Evolutionary conservation across 768 basidiomycete genomes (phyloP).

Genomic region (Leccinellum albellum): DNA sequence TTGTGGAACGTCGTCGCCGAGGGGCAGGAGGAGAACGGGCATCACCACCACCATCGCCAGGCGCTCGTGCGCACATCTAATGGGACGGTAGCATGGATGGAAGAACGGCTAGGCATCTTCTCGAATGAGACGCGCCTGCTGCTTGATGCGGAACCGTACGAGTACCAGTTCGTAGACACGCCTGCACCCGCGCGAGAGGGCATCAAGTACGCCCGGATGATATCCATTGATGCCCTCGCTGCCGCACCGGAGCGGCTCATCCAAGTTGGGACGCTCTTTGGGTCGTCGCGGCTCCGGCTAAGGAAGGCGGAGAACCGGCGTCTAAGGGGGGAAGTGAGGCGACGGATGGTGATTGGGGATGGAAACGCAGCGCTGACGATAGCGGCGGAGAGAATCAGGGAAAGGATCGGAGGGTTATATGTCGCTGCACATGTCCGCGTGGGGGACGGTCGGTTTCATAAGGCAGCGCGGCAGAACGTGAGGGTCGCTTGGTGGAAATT

Average conservation of each 20-base stretch:
- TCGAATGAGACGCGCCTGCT: slow-evolving; percentile 43
- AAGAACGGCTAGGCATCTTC: slow-evolving; percentile 23
- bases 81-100: slow-evolving; percentile 36
- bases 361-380: slow-evolving; percentile 44
- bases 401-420: slow-evolving; percentile 44
- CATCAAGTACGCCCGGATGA: slow-evolving; percentile 4
- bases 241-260: slow-evolving; percentile 44
- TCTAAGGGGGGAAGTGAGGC: slow-evolving; percentile 47
- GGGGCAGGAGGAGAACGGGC: neutral
- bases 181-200: slow-evolving; percentile 5
- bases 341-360: slow-evolving; percentile 56
- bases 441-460: slow-evolving; percentile 62
- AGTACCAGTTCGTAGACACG: slow-evolving; percentile 31
- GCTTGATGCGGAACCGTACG: slow-evolving; percentile 55
- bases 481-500: slow-evolving; percentile 56
- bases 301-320: slow-evolving; percentile 36
- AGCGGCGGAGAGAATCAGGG: slow-evolving; percentile 43
- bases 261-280: slow-evolving; percentile 73
- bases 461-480: slow-evolving; percentile 38
- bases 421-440: slow-evolving; percentile 65
- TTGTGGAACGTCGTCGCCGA: slow-evolving; percentile 35
- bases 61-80: slow-evolving; percentile 48
- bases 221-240: slow-evolving; percentile 12
- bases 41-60: slow-evolving; percentile 26
- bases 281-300: slow-evolving; percentile 63